Conservation (phyloP, 2,329 filamentous ascomycete species). For the Hypoxylon sp. region DNA sequence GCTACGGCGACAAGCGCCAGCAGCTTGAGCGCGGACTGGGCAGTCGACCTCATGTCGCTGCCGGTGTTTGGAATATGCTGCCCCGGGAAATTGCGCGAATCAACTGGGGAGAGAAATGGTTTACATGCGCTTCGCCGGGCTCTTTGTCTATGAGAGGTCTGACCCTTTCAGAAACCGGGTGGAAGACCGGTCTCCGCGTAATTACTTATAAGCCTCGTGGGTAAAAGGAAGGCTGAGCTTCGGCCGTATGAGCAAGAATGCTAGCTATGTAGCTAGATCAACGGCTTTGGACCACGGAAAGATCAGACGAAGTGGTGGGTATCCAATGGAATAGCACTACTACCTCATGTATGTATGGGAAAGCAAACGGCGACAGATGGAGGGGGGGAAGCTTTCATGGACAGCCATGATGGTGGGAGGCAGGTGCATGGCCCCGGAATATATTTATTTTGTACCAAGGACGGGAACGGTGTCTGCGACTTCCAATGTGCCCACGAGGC, state of each 20-base stretch:
- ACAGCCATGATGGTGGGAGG: constrained; percentile 32
- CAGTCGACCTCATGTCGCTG: constrained; percentile 47
- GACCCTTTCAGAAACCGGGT: constrained; percentile 12
- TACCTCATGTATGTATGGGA: constrained; percentile 26
- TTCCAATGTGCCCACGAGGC: constrained; percentile 26
- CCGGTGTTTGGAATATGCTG: constrained; percentile 26
- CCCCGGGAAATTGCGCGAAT: constrained; percentile 57
- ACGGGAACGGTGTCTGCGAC: constrained; percentile 13
- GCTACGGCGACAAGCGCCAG: constrained; percentile 52
- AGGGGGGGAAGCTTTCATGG: constrained; percentile 31
- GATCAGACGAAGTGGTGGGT: constrained; percentile 20
- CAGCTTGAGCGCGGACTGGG: constrained; percentile 47
- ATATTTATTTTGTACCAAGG: constrained; percentile 29
- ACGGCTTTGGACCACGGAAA: constrained; percentile 21
- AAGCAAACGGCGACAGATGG: constrained; percentile 18
- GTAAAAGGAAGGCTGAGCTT: constrained; percentile 19
- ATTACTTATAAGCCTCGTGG: constrained; percentile 9
- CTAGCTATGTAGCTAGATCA: constrained; percentile 15
- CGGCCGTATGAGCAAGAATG: constrained; percentile 5
- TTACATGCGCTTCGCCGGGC: constrained; percentile 25
- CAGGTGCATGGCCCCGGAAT: constrained; percentile 30
- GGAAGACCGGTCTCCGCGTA: constrained; percentile 4
- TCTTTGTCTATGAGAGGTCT: constrained; percentile 15
- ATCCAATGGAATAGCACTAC: constrained; percentile 28
- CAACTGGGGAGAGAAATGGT: constrained; percentile 63